Conservation (phyloP, 352 stramenopile species). For the Phytopythium vexans region DNA sequence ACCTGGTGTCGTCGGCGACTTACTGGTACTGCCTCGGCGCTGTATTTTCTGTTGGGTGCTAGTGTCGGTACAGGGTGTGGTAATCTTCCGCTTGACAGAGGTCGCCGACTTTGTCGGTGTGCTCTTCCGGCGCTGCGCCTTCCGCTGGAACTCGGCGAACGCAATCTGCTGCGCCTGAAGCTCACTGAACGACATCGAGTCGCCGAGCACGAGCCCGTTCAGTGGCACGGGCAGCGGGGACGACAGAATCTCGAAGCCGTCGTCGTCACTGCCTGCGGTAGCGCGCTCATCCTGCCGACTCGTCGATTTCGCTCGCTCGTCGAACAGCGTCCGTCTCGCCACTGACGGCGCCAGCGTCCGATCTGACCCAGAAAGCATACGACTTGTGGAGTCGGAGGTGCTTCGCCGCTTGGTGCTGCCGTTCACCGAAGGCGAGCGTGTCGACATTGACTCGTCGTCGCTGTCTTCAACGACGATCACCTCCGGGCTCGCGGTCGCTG, state of each 20-base stretch:
- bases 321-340: not conserved
- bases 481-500: slow-evolving; percentile 20
- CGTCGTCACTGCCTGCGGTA: slow-evolving; percentile 7
- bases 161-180: slow-evolving; percentile 60
- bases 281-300: not conserved
- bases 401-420: no score
- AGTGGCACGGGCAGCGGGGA: slow-evolving; percentile 8
- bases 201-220: slow-evolving; percentile 24
- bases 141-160: slow-evolving; percentile 24
- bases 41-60: no score
- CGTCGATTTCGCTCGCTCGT: slow-evolving; percentile 2
- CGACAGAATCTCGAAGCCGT: slow-evolving; percentile 7
- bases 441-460: slow-evolving; percentile 24
- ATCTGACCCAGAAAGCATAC: no score
- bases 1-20: no score
- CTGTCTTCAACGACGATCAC: slow-evolving; percentile 54
- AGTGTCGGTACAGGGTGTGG: no score
- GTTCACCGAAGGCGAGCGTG: not conserved
- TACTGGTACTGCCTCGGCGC: no score
- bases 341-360: no score
- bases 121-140: slow-evolving; percentile 11
- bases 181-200: slow-evolving; percentile 53
- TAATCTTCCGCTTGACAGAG: not conserved
- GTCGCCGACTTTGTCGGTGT: not conserved
- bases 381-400: no score